Evolutionary conservation across 441 rosid genomes (phyloP).

Genomic region (Populus hybrid): DNA sequence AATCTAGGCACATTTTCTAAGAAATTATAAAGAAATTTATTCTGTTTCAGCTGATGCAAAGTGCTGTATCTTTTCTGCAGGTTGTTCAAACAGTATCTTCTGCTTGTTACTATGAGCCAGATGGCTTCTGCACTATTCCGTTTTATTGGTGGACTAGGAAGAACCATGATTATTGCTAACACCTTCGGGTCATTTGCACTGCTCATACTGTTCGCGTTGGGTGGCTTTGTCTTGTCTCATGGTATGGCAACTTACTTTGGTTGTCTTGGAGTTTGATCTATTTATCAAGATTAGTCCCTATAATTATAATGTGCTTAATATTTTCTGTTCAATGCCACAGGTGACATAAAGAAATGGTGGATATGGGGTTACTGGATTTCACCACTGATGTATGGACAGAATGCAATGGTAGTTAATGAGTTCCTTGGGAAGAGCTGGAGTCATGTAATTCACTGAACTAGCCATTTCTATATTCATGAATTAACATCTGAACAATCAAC

Average conservation of each 20-base stretch:
- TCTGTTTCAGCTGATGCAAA: constrained; percentile 1
- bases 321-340: constrained; percentile 28
- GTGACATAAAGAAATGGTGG: constrained; percentile 70
- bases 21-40: neutral
- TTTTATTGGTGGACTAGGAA: constrained; percentile 53
- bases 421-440: constrained; percentile 80
- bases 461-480: neutral
- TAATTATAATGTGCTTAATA: neutral
- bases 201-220: constrained; percentile 52
- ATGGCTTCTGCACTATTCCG: constrained; percentile 76
- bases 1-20: neutral
- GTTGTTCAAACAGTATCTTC: constrained; percentile 64
- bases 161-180: constrained; percentile 46
- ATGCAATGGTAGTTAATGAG: constrained; percentile 68
- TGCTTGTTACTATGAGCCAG: constrained; percentile 51
- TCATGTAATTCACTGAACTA: constrained; percentile 34
- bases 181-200: constrained; percentile 38
- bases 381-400: constrained; percentile 80
- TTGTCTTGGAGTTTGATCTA: no score
- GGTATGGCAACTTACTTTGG: constrained; percentile 28
- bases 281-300: neutral
- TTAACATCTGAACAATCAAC: neutral
- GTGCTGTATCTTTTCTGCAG: constrained; percentile 37
- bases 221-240: constrained; percentile 70
- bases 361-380: constrained; percentile 84